Conservation (phyloP, 306 rosid species). For the Prosopis cineraria region DNA sequence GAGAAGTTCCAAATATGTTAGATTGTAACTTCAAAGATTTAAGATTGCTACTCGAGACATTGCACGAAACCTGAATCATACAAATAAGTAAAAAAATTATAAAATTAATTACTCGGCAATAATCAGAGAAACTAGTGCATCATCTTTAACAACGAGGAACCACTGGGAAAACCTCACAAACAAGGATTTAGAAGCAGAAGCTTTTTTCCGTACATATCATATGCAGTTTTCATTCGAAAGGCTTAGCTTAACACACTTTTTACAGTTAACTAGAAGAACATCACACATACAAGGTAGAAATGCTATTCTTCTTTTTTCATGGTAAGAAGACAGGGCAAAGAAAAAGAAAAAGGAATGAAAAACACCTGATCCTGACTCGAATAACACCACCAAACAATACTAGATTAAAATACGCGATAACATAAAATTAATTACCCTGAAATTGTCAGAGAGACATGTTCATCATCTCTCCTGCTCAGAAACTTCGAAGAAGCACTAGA, state of each 20-base stretch:
- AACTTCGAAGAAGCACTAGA: neutral
- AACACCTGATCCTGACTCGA: neutral
- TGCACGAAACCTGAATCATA: slow-evolving; percentile 55
- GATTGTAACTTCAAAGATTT: slow-evolving; percentile 49
- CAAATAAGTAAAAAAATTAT: neutral
- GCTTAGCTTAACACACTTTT: neutral
- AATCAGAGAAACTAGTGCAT: neutral
- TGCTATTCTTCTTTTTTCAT: neutral
- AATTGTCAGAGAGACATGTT: neutral
- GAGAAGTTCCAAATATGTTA: slow-evolving; percentile 55
- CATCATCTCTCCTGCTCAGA: neutral
- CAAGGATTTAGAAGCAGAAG: slow-evolving; percentile 12
- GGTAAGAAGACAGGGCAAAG: neutral
- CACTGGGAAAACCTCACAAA: neutral
- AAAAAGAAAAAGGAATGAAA: neutral
- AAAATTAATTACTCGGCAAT: neutral
- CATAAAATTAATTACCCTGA: neutral
- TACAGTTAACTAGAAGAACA: neutral
- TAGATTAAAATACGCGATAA: neutral
- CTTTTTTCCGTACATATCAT: neutral
- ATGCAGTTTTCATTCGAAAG: neutral
- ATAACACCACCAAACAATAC: neutral
- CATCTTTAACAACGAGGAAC: neutral
- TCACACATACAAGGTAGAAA: neutral
- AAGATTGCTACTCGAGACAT: slow-evolving; percentile 45